Conservation (phyloP, 2,329 filamentous ascomycete species). For the Coniella vitis region DNA sequence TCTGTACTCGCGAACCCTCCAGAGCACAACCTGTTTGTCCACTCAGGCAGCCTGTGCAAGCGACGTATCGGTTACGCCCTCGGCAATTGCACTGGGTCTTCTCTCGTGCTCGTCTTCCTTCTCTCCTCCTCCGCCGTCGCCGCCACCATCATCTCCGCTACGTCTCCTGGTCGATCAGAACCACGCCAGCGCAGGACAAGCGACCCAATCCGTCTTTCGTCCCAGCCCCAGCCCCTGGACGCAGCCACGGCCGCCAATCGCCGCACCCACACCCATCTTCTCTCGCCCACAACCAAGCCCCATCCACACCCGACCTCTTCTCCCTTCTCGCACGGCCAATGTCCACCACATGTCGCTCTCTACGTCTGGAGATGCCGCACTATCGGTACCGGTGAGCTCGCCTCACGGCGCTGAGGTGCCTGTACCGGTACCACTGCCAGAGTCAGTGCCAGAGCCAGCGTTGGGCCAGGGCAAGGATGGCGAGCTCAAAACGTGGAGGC, state of each 20-base stretch:
- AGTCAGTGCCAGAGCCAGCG: background rate
- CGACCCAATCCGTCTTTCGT: constrained; percentile 1
- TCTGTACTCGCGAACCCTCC: too few species aligned
- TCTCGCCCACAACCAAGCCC: background rate
- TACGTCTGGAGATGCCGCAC: constrained; percentile 50
- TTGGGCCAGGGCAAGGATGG: constrained; percentile 1
- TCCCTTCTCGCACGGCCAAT: constrained; percentile 36
- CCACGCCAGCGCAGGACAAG: background rate
- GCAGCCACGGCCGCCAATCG: constrained; percentile 20
- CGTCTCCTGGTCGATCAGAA: background rate
- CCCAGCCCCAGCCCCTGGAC: constrained; percentile 5
- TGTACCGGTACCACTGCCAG: constrained; percentile 27
- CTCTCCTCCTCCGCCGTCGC: background rate
- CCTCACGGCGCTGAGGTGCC: constrained; percentile 18
- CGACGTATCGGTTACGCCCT: background rate
- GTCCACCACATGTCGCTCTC: constrained; percentile 51
- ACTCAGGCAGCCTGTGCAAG: too few species aligned
- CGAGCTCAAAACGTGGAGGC: constrained; percentile 1
- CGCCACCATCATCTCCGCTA: too few species aligned
- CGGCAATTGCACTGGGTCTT: background rate
- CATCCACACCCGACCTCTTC: too few species aligned
- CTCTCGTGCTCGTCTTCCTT: background rate
- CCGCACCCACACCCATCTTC: constrained; percentile 21
- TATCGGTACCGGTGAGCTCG: constrained; percentile 20
- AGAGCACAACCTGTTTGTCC: too few species aligned